These are phyloP conservation scores for Trametes hirsuta DNA, from an alignment of 1,284 basidiomycete genomes.

Conservation along the genomic window DNA sequence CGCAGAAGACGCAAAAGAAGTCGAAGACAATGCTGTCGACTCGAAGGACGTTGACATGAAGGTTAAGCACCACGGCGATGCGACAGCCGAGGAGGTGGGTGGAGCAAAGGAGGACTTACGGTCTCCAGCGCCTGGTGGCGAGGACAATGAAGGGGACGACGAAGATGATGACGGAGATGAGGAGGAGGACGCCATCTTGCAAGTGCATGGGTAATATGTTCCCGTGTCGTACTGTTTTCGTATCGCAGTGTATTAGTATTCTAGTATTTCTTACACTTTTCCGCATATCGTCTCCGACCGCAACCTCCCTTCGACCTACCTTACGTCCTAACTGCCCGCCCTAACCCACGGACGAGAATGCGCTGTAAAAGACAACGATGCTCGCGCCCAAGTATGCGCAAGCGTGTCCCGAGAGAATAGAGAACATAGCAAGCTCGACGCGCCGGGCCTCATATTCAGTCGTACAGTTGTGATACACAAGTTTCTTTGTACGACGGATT, in stretches of 20 bases:
- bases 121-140: background rate
- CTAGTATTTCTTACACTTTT: constrained; percentile 1
- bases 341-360: too few relatives aligned
- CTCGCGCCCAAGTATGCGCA: too few relatives aligned
- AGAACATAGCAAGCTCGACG: too few relatives aligned
- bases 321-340: too few relatives aligned
- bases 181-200: constrained; percentile 21
- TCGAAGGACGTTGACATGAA: constrained; percentile 2
- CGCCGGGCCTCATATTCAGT: too few relatives aligned
- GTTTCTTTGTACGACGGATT: background rate
- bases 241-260: constrained; percentile 22
- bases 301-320: too few relatives aligned
- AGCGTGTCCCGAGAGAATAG: too few relatives aligned
- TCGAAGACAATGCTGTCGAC: background rate
- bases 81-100: background rate
- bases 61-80: background rate
- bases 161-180: constrained; percentile 21
- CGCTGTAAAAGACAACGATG: too few relatives aligned
- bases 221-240: background rate
- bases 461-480: background rate
- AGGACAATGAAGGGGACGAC: constrained; percentile 7
- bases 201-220: constrained; percentile 18
- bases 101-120: background rate
- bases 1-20: background rate
- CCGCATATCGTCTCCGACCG: too few relatives aligned